Base-by-base conservation (phyloP, 2,329 filamentous ascomycete species). In the Fusarium sp. region DNA sequence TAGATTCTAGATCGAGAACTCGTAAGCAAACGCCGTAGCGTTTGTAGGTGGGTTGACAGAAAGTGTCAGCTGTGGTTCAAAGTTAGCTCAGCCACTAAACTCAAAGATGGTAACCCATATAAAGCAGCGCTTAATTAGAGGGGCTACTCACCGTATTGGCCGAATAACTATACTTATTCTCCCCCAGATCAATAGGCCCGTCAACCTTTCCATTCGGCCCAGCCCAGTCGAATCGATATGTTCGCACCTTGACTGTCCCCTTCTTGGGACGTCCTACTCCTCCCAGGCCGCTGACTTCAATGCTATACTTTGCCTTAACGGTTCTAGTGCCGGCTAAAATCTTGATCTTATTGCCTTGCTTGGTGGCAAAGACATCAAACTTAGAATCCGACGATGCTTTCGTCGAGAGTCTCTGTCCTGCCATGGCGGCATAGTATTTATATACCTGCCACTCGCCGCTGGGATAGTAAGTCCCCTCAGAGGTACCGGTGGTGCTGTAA, bases 241-340 rank as follows among this genome's bases (percentile, higher is more conserved):
- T 35, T 1, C 20, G 35, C 0, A 61, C 47, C 6, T 56, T 61
- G 0, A 56, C 14, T 4, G 18, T 8, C 0, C 48, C 36, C 6
- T n/a, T 11, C 6, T 56, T 7, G 0, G 47, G 36, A 0, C 56
- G 14, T 1, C 28, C 36, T 2, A 18, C 36, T 18, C 28, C 18
- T 0, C 0, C 7, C 3, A 61, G 0, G 2, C 28, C 48, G 1
- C 7, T 26, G 7, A 61, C 0, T 5, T 9, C 2, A 1, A 61
- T 35, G 1, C 2, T 5, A 7, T 56, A 61, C 2, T 38, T 11
- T 28, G n/a, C 58, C 0, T 56, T 2, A 6, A 61, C 38, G 7
- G 36, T 56, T 1, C 58, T 42, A 1, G 48, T 61, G 18, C 58
- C 58, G 0, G 36, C 35, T 7, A 61, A 0, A 1, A 61, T 56